Evolutionary conservation across 2,329 filamentous ascomycete species (phyloP), one percentile per base, ranked within the genome.

Genomic region (Penicillium sp.): DNA sequence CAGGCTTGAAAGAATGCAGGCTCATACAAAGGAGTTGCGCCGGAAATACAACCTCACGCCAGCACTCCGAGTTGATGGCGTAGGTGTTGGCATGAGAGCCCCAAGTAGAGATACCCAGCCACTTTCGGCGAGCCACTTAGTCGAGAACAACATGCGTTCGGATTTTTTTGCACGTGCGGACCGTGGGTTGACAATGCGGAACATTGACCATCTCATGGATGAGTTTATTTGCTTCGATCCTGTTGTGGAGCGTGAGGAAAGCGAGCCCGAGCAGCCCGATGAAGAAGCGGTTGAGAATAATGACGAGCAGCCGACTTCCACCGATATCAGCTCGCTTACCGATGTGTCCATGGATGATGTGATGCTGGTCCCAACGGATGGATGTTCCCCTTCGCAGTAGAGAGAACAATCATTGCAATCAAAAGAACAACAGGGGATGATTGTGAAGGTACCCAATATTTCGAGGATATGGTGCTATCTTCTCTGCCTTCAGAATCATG

Each of bases 331-430:
- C 18, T 39, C 34, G 7, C 36, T 35, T 18, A 51, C 49, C 9
- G 49, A 51, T 23, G 7, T 35, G 2, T 46, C 41, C 9, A 30
- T 26, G 26, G 41, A 51, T 39, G 49, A 51, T 30, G 42, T 47
- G 34, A 32, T 47, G 26, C 16, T 47, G 41, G 41, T 46, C 26
- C 18, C 34, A 14, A 51, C 42, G 1, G 42, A 51, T 34, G 41
- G 16, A 8, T 51, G 41, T 39, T 46, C 41, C 18, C 14, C 41
- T 39, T 16, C 26, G 19, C 26, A 39, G 41, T 51, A 46, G 14
- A 32, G 9, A 26, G 49, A 43, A n/a, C 35, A 38, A 38, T 19
- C 16, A 36, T 5, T 30, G 19, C 26, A 23, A 26, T 23, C 9
- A 41, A 35, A 10, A 11, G 14, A 35, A 10, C 9, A 18, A n/a